Base-by-base conservation (phyloP, 306 rosid genomes). In the Lotus japonicus region DNA sequence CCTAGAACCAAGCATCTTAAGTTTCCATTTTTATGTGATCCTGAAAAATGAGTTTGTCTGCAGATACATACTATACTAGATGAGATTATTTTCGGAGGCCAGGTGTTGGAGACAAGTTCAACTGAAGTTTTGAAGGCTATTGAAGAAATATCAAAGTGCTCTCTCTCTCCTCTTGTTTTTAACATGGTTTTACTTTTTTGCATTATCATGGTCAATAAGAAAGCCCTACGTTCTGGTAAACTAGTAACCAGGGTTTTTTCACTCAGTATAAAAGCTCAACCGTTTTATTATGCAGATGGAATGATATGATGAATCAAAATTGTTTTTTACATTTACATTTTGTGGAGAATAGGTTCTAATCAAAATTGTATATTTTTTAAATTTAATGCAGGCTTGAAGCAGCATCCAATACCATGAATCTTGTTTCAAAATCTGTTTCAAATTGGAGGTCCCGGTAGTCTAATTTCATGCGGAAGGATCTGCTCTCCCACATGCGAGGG, bases 61-160 rank as follows among this genome's bases (percentile, higher is more conserved):
- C 86, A 94, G 99, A 66, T 94, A 85, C 91, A 88, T 75, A 74
- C 90, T 11, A 85, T 94, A 74, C 57, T 94, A 58, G 99, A 90
- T 78, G 96, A 90, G 82, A 88, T 88, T 53, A 67, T 94, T 66
- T 86, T 91, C 39, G 99, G 99, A 66, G 96, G 97, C 49, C 96
- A 85, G 78, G 97, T 94, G 51, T 76, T 94, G 72, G 99, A 94
- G 83, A 90, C 95, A 62, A 88, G 83, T 85, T 94, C 99, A 57
- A 67, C 81, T 7, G 97, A 88, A 87, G 95, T 90, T 80, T 39
- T 85, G 80, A 94, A 85, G 84, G 92, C 90, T 46, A 79, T 88
- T 60, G 96, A 90, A 83, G 96, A 94, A 76, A 86, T 90, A 76
- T 76, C 97, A 64, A 94, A 72, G 99, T 90, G 69, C 73, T 11